A percentile compares a stretch with the other conserved stretches of the same genome.
Conservation (phyloP, 2,329 filamentous ascomycete species). For the Aspergillus costaricaensis region DNA sequence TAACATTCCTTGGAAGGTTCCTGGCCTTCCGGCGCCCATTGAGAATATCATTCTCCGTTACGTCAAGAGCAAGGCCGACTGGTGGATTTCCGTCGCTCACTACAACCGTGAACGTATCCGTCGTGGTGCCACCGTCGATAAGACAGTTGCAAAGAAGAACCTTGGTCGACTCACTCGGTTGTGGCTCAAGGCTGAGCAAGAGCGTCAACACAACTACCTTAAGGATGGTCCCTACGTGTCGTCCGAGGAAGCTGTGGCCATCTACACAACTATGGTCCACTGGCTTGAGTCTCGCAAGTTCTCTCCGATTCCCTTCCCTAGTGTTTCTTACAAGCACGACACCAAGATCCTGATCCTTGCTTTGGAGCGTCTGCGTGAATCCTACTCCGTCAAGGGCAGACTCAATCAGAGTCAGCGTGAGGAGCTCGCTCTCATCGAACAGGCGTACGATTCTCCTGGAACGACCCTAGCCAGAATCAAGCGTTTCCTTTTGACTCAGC, state of each 20-base stretch:
- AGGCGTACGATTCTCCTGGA: slow-evolving; percentile 96
- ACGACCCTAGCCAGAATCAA: slow-evolving; percentile 96
- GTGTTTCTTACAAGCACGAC: slow-evolving; percentile 98
- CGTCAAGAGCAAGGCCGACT: slow-evolving; percentile 98
- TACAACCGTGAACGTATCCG: slow-evolving; percentile 98
- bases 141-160: slow-evolving; percentile 99
- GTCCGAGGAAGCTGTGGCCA: slow-evolving; percentile 96
- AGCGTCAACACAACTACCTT: slow-evolving; percentile 98
- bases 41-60: slow-evolving; percentile 99
- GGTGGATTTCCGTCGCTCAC: slow-evolving; percentile 99
- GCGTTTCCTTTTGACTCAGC: slow-evolving; percentile 92
- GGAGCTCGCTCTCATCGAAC: slow-evolving; percentile 93
- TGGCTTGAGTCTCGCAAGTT: slow-evolving; percentile 99
- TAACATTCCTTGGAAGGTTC: slow-evolving; percentile 99
- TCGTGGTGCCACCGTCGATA: slow-evolving; percentile 94
- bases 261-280: slow-evolving; percentile 98
- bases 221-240: slow-evolving; percentile 99
- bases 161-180: slow-evolving; percentile 89
- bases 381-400: slow-evolving; percentile 95
- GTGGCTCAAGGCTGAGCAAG: slow-evolving; percentile 98
- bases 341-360: slow-evolving; percentile 98
- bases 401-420: slow-evolving; percentile 97
- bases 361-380: slow-evolving; percentile 86
- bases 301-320: slow-evolving; percentile 97
- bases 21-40: slow-evolving; percentile 91